Conservation (phyloP, 2,329 filamentous ascomycete species). For the Chrysoporthe puriensis region DNA sequence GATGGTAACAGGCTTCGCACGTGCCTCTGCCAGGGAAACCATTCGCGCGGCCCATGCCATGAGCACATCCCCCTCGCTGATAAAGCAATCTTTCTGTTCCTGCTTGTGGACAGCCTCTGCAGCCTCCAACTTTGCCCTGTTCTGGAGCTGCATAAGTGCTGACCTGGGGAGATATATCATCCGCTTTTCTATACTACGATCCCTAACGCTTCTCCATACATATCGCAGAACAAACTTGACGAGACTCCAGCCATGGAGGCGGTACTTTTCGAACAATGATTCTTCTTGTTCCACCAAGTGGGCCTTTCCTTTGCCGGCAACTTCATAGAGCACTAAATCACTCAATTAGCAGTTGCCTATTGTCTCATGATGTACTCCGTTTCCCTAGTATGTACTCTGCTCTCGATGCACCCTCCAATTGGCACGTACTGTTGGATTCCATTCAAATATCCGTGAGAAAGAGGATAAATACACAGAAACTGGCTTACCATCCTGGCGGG, state of each 20-base stretch:
- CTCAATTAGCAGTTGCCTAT: not conserved
- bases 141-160: slow-evolving; percentile 36
- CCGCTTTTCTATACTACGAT: slow-evolving; percentile 37
- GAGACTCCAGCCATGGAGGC: slow-evolving; percentile 9
- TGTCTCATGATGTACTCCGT: not conserved
- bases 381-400: not conserved
- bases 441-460: not conserved
- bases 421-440: not conserved
- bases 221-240: slow-evolving; percentile 29
- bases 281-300: not conserved
- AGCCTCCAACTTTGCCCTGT: slow-evolving; percentile 38
- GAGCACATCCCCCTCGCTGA: slow-evolving; percentile 50
- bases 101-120: slow-evolving; percentile 20
- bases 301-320: not conserved
- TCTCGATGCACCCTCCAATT: not conserved
- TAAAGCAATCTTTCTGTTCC: slow-evolving; percentile 36
- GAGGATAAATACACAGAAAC: not conserved
- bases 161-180: slow-evolving; percentile 43
- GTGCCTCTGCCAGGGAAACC: slow-evolving; percentile 31
- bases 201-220: slow-evolving; percentile 38
- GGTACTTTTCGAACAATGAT: not conserved
- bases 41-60: slow-evolving; percentile 41
- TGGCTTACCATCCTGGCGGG: not conserved
- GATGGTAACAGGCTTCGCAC: slow-evolving; percentile 33
- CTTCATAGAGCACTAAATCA: not conserved